These are phyloP conservation scores for Yamadazyma diddensiae DNA, from an alignment of 1,139 yeast genomes.

Conservation along the genomic window DNA sequence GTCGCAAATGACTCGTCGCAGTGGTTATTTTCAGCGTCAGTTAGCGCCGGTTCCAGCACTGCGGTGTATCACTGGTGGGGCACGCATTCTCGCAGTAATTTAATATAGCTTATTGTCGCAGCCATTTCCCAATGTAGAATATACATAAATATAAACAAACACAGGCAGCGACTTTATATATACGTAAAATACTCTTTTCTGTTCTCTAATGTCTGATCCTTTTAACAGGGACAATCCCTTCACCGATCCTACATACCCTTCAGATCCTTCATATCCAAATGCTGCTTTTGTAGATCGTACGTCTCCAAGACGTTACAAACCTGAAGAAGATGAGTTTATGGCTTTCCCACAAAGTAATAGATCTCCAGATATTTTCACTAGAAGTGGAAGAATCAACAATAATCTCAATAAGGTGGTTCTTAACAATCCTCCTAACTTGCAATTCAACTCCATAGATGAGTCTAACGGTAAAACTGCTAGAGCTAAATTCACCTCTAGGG, in stretches of 20 bases:
- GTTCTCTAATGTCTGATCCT: constrained; percentile 17
- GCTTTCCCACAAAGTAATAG: constrained; percentile 30
- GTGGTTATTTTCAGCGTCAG: no score
- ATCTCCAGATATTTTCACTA: constrained; percentile 44
- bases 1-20: no score
- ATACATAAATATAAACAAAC: constrained; percentile 12
- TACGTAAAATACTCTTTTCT: neutral
- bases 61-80: no score
- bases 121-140: constrained; percentile 5
- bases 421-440: constrained; percentile 20
- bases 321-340: constrained; percentile 24
- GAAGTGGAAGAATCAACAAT: constrained; percentile 37
- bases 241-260: no score
- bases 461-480: constrained; percentile 38
- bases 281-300: constrained; percentile 42
- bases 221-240: constrained; percentile 38
- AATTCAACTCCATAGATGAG: constrained; percentile 8
- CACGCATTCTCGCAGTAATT: no score
- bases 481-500: constrained; percentile 56
- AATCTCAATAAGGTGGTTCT: constrained; percentile 17
- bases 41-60: no score
- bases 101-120: no score
- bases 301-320: constrained; percentile 37
- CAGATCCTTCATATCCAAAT: constrained; percentile 26
- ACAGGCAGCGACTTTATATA: no score